A percentile compares a stretch with the other conserved stretches of the same genome.
Evolutionary conservation across 2,329 filamentous ascomycete genomes (phyloP).

Genomic region (Pseudohalonectria lignicola): DNA sequence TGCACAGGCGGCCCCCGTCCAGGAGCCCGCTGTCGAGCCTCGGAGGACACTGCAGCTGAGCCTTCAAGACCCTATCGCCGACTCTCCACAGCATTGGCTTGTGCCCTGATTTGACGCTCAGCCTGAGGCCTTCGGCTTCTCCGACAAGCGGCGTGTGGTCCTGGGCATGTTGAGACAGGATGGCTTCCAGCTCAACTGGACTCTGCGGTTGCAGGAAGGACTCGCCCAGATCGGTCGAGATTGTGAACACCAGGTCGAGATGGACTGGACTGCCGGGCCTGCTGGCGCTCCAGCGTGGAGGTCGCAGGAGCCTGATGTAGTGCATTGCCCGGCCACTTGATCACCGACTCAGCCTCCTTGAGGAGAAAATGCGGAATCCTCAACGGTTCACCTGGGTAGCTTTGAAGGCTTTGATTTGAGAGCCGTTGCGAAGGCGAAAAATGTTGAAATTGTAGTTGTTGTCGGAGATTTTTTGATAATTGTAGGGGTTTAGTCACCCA

Average conservation of each 20-base stretch:
- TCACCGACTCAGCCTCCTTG: no score
- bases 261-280: conserved; percentile 10
- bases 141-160: conserved; percentile 13
- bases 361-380: no score
- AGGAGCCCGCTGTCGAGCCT: neutral
- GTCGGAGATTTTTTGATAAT: no score
- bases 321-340: conserved; percentile 33
- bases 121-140: conserved; percentile 5
- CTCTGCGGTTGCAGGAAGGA: conserved; percentile 34
- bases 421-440: no score
- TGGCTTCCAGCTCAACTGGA: conserved; percentile 29
- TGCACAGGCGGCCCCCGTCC: conserved; percentile 11
- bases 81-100: conserved; percentile 14
- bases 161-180: conserved; percentile 14
- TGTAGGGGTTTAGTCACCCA: no score
- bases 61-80: conserved; percentile 24
- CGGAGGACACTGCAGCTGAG: conserved; percentile 16
- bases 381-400: no score
- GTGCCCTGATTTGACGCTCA: conserved; percentile 3
- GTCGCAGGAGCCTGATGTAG: conserved; percentile 43
- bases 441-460: no score
- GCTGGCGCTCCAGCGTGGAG: conserved; percentile 21
- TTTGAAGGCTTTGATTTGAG: no score
- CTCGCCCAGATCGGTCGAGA: conserved; percentile 48
- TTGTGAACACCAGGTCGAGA: conserved; percentile 36